These are phyloP conservation scores for Colletotrichum sp. DNA, from an alignment of 2,329 filamentous ascomycete genomes.

Conservation along the genomic window DNA sequence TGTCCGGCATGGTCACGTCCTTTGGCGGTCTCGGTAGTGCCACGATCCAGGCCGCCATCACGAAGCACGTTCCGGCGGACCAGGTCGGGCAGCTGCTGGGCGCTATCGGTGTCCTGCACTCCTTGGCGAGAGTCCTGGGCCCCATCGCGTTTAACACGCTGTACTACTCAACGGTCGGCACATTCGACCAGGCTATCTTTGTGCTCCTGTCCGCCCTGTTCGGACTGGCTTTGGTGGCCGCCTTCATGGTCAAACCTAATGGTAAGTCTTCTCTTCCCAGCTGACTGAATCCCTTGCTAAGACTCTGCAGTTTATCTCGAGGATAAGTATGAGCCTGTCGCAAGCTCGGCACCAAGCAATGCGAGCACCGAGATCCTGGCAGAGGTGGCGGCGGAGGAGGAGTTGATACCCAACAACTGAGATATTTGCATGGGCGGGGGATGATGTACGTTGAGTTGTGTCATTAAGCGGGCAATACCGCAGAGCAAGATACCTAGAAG, in stretches of 20 bases:
- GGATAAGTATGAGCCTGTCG: slow-evolving; percentile 5
- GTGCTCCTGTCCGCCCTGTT: slow-evolving; percentile 75
- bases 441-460: neutral
- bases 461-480: neutral
- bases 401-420: slow-evolving; percentile 16
- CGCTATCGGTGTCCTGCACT: slow-evolving; percentile 85
- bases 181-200: slow-evolving; percentile 83
- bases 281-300: neutral
- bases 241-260: slow-evolving; percentile 75
- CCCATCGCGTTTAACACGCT: slow-evolving; percentile 87
- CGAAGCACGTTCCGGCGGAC: slow-evolving; percentile 88
- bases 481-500: neutral
- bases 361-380: neutral
- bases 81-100: slow-evolving; percentile 87
- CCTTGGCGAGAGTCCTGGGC: slow-evolving; percentile 77
- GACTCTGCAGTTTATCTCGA: slow-evolving; percentile 12
- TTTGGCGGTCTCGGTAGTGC: slow-evolving; percentile 86
- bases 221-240: slow-evolving; percentile 66
- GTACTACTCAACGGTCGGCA: slow-evolving; percentile 81
- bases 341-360: neutral
- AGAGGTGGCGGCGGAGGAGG: slow-evolving; percentile 3
- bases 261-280: slow-evolving; percentile 54
- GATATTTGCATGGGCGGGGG: neutral
- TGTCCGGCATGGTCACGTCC: slow-evolving; percentile 75
- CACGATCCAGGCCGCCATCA: slow-evolving; percentile 82